A percentile compares a stretch with the other conserved stretches of the same genome.
Evolutionary conservation across 148 eudicot genomes (phyloP).

Genomic region (Polygonum maritimum): DNA sequence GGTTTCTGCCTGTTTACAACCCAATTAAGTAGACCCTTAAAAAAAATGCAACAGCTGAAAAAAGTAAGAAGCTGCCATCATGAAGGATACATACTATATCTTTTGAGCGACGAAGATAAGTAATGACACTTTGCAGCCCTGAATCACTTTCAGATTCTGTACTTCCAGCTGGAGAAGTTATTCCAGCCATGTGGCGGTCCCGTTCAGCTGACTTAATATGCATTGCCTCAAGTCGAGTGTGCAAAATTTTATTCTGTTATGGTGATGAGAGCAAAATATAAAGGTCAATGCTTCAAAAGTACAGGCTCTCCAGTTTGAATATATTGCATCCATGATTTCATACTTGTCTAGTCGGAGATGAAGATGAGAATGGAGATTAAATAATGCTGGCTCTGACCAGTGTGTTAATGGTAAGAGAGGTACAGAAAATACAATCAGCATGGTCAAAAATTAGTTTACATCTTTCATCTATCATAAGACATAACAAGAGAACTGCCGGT

Average conservation of each 20-base stretch:
- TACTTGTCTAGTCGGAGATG: not conserved
- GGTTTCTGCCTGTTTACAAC: slow-evolving; percentile 52
- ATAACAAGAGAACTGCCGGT: not conserved
- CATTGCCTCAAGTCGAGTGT: slow-evolving; percentile 67
- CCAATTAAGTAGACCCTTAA: not conserved
- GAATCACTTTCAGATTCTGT: slow-evolving; percentile 35
- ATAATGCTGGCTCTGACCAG: not conserved
- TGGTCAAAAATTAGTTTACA: not conserved
- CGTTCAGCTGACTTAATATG: slow-evolving; percentile 71
- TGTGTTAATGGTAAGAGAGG: not conserved
- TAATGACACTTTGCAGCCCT: slow-evolving; percentile 76
- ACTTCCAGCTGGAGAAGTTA: slow-evolving; percentile 28
- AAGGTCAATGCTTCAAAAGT: not conserved
- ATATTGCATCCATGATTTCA: not conserved
- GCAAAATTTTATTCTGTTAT: slow-evolving; percentile 66
- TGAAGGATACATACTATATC: slow-evolving; percentile 48
- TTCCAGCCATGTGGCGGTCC: slow-evolving; percentile 40
- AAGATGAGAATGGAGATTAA: not conserved
- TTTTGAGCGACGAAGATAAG: slow-evolving; percentile 85
- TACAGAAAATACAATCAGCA: not conserved
- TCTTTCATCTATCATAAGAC: not conserved
- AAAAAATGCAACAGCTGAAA: not conserved
- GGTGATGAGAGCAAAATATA: not conserved
- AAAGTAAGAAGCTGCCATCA: not conserved
- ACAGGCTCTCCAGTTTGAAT: not conserved